Evolutionary conservation across 441 rosid genomes (phyloP), one percentile per base, ranked within the genome.

Genomic region (Pelargonium cotyledonis): DNA sequence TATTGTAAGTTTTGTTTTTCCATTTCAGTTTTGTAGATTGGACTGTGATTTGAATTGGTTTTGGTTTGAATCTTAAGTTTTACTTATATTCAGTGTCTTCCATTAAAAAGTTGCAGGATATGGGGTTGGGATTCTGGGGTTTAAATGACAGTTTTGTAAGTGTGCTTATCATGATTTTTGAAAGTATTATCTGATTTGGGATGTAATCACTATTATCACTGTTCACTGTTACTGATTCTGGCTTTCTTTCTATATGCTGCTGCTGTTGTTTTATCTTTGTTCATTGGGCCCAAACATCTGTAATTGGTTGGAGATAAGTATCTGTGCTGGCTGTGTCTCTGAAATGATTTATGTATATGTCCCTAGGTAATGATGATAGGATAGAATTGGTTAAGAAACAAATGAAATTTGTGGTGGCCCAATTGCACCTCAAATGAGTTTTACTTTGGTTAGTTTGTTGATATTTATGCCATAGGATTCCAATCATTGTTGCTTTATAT

Each of bases 351-450:
- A 16, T 11, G 11, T 11, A 47, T 47, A n/a, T 47, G 55, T 11
- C 55, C 5, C 55, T 47, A n/a, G 55, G 55, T 16, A 47, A 47
- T 47, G 55, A 47, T 47, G 55, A 47, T 47, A 11, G 55, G 11
- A 12, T 6, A 11, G 55, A 47, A 11, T 1, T 47, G 55, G 55
- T 1, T 0, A 47, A 1, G 55, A 12, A 47, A 47, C 55, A 47
- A 11, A 12, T 47, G n/a, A n/a, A n/a, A n/a, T n/a, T n/a, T 47
- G 55, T 47, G 55, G 55, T 47, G 55, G 55, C 55, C 55, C 55
- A 47, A 47, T 47, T 11, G 55, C 55, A 47, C 55, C 14, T 1
- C 15, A 47, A 4, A 47, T 2, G 51, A 2, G 51, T 46, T 46
- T 46, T 46, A 3, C 10, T 46, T 9, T 46, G 12, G 12, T 46